Conservation (phyloP, 2,329 filamentous ascomycete genomes). For the Trichoderma oligosporum region DNA sequence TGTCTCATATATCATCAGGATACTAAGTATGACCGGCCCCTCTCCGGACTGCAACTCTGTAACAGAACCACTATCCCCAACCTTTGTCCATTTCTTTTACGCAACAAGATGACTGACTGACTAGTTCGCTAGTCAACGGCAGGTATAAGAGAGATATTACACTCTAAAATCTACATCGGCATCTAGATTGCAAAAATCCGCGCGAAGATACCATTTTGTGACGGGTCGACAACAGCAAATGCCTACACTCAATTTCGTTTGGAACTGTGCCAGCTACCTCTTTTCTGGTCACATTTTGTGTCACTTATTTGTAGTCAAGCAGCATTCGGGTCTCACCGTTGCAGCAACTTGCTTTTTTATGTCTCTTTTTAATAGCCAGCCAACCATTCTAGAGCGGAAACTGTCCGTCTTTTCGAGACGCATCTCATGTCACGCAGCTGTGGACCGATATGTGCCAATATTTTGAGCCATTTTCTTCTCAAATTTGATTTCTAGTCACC, state of each 20-base stretch:
- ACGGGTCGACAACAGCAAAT: too few relatives aligned
- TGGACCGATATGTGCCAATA: background rate
- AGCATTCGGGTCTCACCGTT: background rate
- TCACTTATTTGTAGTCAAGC: background rate
- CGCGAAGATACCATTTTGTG: too few relatives aligned
- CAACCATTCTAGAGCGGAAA: background rate
- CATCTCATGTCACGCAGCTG: conserved; percentile 5
- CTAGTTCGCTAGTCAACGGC: background rate
- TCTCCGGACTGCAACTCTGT: background rate
- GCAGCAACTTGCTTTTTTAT: background rate
- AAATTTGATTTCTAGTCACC: background rate
- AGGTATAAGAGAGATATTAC: background rate
- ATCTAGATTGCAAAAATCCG: too few relatives aligned
- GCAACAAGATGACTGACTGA: background rate
- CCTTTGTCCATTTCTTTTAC: background rate
- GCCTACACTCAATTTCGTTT: background rate
- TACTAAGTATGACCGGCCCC: too few relatives aligned
- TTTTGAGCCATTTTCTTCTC: conserved; percentile 10
- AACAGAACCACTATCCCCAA: background rate
- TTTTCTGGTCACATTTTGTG: background rate
- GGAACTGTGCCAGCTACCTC: background rate
- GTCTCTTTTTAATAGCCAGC: background rate
- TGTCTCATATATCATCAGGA: conserved; percentile 4
- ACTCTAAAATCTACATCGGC: too few relatives aligned
- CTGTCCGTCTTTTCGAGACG: background rate